A percentile compares a stretch with the other conserved stretches of the same genome.
These are phyloP conservation scores for Volvox carteri DNA, from an alignment of 163 green algal species.

Conservation along the genomic window DNA sequence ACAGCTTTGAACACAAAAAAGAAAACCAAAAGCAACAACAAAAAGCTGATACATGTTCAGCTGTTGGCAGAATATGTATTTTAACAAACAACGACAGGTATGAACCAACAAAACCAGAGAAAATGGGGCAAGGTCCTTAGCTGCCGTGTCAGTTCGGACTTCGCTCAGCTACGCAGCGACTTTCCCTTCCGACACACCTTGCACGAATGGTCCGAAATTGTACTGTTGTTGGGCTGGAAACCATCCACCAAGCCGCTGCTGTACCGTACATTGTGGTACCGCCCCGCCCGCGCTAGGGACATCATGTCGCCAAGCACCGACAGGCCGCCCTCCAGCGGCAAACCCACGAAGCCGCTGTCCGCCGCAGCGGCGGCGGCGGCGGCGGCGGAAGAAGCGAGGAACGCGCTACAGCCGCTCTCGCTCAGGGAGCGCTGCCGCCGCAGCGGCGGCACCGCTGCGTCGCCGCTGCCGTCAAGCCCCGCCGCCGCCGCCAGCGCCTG, in stretches of 20 bases:
- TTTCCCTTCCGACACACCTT: neutral
- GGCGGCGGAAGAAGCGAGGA: constrained; percentile 7
- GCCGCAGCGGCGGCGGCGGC: neutral
- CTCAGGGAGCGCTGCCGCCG: constrained; percentile 14
- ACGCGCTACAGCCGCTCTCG: constrained; percentile 30
- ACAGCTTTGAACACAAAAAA: too few species aligned
- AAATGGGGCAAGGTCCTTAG: neutral
- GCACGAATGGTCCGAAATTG: too few species aligned
- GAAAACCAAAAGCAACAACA: too few species aligned
- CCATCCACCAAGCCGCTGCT: neutral
- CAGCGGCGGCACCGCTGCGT: neutral
- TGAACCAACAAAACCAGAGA: too few species aligned
- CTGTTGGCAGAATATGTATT: too few species aligned
- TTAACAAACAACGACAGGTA: too few species aligned
- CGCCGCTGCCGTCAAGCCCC: neutral
- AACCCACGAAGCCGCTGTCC: constrained; percentile 28
- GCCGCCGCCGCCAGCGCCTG: constrained; percentile 20
- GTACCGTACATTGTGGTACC: constrained; percentile 28
- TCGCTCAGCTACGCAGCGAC: neutral
- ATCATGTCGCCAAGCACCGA: constrained; percentile 19
- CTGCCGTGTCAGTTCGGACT: neutral
- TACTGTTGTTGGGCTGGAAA: too few species aligned
- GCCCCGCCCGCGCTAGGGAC: neutral
- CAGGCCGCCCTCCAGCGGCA: constrained; percentile 20
- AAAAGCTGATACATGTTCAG: too few species aligned